A percentile compares a stretch with the other conserved stretches of the same genome.
Conservation (phyloP, 2,329 filamentous ascomycete genomes). For the Colletotrichum chrysophilum region DNA sequence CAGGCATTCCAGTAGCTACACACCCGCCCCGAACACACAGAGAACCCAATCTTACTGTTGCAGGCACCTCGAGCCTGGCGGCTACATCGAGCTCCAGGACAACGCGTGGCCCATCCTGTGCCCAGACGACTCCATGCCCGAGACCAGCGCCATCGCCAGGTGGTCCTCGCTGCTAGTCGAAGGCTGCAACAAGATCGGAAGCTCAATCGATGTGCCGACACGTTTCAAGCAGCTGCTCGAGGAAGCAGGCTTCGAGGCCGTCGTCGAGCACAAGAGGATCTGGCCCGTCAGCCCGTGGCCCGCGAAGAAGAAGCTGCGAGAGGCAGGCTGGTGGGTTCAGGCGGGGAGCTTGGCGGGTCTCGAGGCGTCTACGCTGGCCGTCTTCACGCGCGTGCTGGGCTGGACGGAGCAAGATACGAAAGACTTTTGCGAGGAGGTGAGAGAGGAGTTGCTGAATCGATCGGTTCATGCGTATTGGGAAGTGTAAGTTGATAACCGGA, state of each 20-base stretch:
- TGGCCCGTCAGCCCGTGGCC: conserved; percentile 53
- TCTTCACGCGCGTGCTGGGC: conserved; percentile 34
- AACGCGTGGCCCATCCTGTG: conserved; percentile 30
- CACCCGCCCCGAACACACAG: background rate
- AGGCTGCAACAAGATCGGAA: conserved; percentile 27
- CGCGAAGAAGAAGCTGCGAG: conserved; percentile 35
- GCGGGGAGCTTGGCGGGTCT: conserved; percentile 21
- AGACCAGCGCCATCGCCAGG: conserved; percentile 30
- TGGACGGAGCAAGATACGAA: conserved; percentile 33
- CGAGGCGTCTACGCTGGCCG: conserved; percentile 34
- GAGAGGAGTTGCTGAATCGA: conserved; percentile 33
- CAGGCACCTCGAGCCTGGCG: conserved; percentile 33
- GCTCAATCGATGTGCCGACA: background rate
- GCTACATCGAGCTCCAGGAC: conserved; percentile 38
- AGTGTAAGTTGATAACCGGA: background rate
- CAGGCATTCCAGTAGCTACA: conserved; percentile 25
- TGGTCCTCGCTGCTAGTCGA: conserved; percentile 37
- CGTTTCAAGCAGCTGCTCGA: conserved; percentile 41
- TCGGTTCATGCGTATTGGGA: conserved; percentile 34
- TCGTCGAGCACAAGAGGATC: conserved; percentile 51
- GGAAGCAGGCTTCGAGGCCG: conserved; percentile 59
- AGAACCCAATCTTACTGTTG: background rate
- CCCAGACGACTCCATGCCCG: conserved; percentile 34
- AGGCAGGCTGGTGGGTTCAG: conserved; percentile 33
- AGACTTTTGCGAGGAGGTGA: conserved; percentile 31